These are phyloP conservation scores for Kuraishia piskuri DNA, from an alignment of 805 yeast genomes.

Conservation along the genomic window DNA sequence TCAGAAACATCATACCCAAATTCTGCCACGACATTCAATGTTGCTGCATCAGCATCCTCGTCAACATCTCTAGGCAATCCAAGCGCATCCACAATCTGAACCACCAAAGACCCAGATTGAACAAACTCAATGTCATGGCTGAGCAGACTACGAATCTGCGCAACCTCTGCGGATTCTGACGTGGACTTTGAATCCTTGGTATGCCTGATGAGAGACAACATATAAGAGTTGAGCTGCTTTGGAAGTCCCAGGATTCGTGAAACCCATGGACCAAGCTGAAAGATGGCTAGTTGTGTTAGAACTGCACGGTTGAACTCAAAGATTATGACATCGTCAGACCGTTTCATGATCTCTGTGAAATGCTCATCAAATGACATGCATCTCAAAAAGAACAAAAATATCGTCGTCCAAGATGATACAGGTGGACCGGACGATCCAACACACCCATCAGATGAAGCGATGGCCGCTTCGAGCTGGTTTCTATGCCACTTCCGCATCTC, in stretches of 20 bases:
- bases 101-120: slow-evolving; percentile 12
- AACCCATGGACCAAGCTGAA: slow-evolving; percentile 10
- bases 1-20: not conserved
- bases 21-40: not conserved
- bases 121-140: slow-evolving; percentile 15
- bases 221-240: slow-evolving; percentile 9
- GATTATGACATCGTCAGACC: slow-evolving; percentile 11
- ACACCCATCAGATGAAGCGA: not conserved
- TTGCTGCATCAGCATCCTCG: not conserved
- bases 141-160: slow-evolving; percentile 11
- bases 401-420: not conserved
- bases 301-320: slow-evolving; percentile 16
- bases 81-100: slow-evolving; percentile 8
- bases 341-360: slow-evolving; percentile 4
- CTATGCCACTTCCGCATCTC: slow-evolving; percentile 9
- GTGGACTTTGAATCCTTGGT: slow-evolving; percentile 5
- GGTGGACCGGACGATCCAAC: not conserved
- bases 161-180: slow-evolving; percentile 3
- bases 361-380: slow-evolving; percentile 9
- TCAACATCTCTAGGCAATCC: not conserved
- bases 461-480: not conserved
- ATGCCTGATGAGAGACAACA: slow-evolving; percentile 11
- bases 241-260: slow-evolving; percentile 5
- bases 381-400: slow-evolving; percentile 7
- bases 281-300: slow-evolving; percentile 10